Evolutionary conservation across 164 flowering plant species (phyloP).

Genomic region (Piper longum): DNA sequence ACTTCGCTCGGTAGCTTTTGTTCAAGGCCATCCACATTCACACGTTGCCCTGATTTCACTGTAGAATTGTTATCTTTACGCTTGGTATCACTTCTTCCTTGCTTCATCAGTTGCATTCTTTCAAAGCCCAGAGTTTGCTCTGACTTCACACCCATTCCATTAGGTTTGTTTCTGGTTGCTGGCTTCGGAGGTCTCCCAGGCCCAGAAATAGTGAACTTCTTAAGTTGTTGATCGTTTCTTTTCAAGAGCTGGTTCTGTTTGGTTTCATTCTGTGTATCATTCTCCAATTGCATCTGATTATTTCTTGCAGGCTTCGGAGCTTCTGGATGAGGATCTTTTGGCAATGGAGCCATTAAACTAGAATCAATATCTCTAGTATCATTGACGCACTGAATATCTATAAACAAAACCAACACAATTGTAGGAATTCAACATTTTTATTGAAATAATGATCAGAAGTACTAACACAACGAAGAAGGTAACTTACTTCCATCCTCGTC

Average conservation of each 20-base stretch:
- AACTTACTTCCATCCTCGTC: slow-evolving; percentile 98
- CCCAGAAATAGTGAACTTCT: slow-evolving; percentile 36
- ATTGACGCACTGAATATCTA: slow-evolving; percentile 49
- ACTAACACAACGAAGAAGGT: not conserved
- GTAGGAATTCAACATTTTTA: too few relatives aligned
- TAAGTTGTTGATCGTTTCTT: slow-evolving; percentile 14
- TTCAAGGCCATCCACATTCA: slow-evolving; percentile 16
- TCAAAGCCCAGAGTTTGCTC: slow-evolving; percentile 6
- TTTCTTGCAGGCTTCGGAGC: slow-evolving; percentile 10
- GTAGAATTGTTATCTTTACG: not conserved
- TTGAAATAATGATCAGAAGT: not conserved
- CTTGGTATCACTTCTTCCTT: not conserved
- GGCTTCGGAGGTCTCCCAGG: slow-evolving; percentile 41
- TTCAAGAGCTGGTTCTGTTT: slow-evolving; percentile 12
- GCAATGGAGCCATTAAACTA: slow-evolving; percentile 25
- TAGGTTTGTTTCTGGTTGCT: slow-evolving; percentile 17
- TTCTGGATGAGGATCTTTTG: slow-evolving; percentile 15
- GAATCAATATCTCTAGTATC: slow-evolving; percentile 28
- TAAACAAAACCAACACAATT: too few relatives aligned
- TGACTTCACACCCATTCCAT: slow-evolving; percentile 16
- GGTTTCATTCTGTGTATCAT: slow-evolving; percentile 7
- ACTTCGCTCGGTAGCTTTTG: slow-evolving; percentile 25
- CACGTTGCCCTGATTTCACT: slow-evolving; percentile 1
- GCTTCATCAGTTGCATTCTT: not conserved
- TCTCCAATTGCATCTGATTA: slow-evolving; percentile 11